Evolutionary conservation across 257 asterid genomes (phyloP).

Genomic region (Ajuga chamaepitys): DNA sequence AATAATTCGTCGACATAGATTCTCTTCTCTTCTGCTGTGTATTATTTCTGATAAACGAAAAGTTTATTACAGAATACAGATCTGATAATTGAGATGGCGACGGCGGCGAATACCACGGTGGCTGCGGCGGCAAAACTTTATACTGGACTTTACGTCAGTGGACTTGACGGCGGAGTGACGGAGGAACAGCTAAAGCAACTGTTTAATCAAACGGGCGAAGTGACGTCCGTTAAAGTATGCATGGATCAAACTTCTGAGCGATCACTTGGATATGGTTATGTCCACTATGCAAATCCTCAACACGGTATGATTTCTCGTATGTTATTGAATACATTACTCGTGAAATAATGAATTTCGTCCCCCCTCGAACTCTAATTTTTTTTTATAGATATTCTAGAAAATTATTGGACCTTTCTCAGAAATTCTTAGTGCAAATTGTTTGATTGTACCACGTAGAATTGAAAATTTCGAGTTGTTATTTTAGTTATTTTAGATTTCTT

Average conservation of each 20-base stretch:
- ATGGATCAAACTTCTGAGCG: not conserved
- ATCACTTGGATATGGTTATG: conserved; percentile 34
- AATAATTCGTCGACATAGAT: no score
- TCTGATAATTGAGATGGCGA: not conserved
- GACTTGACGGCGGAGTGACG: conserved; percentile 21
- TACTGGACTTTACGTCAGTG: conserved; percentile 28
- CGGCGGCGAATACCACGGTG: not conserved
- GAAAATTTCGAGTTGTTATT: no score
- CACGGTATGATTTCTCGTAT: conserved; percentile 11
- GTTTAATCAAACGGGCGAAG: conserved; percentile 16
- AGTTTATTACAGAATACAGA: no score
- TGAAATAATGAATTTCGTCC: not conserved
- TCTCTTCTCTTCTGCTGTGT: not conserved
- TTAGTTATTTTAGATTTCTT: no score
- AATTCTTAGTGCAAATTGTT: no score
- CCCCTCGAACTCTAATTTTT: no score
- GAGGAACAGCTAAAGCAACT: conserved; percentile 6
- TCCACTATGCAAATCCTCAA: conserved; percentile 19
- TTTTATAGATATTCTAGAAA: no score
- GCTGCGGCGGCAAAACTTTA: conserved; percentile 11
- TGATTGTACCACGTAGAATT: no score
- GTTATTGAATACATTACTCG: not conserved
- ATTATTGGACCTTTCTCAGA: no score
- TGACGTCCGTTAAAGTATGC: conserved; percentile 28
- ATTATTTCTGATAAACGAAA: not conserved